Percentiles rank a stretch among this genome's conserved stretches.
Evolutionary conservation across 495 filamentous ascomycete species (phyloP).

Genomic region (Lasiosphaeris hirsuta): DNA sequence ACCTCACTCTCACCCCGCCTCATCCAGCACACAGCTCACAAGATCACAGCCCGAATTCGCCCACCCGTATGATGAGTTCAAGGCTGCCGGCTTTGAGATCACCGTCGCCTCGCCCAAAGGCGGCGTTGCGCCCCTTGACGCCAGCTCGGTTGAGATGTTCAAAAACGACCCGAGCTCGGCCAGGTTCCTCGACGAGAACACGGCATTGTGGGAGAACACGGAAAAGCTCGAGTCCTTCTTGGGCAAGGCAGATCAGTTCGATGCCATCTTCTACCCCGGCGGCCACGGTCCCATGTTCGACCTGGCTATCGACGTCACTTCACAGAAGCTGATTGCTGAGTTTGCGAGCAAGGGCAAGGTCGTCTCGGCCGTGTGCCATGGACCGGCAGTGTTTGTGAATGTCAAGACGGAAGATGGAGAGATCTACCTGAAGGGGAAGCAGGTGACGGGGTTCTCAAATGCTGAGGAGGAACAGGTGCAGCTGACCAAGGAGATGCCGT

Average conservation of each 20-base stretch:
- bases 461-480: constrained; percentile 57
- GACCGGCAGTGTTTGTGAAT: constrained; percentile 58
- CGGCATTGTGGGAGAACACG: constrained; percentile 62
- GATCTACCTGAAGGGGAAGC: constrained; percentile 50
- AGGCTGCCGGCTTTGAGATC: constrained; percentile 48
- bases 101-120: constrained; percentile 65
- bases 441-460: constrained; percentile 67
- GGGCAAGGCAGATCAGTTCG: constrained; percentile 57
- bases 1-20: background rate
- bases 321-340: constrained; percentile 55
- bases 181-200: constrained; percentile 52
- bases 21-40: background rate
- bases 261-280: constrained; percentile 69
- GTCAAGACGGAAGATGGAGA: constrained; percentile 51
- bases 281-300: constrained; percentile 83
- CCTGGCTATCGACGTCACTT: constrained; percentile 48
- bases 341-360: constrained; percentile 60
- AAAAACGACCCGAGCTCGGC: constrained; percentile 51
- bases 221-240: constrained; percentile 48
- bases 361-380: constrained; percentile 68
- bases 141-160: constrained; percentile 57
- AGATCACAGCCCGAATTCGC: constrained; percentile 61
- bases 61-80: constrained; percentile 62
- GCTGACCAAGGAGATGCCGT: constrained; percentile 55
- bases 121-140: constrained; percentile 66